Evolutionary conservation across 148 eudicot species (phyloP), one percentile per base, ranked within the genome.

Genomic region (Spergularia bocconei): DNA sequence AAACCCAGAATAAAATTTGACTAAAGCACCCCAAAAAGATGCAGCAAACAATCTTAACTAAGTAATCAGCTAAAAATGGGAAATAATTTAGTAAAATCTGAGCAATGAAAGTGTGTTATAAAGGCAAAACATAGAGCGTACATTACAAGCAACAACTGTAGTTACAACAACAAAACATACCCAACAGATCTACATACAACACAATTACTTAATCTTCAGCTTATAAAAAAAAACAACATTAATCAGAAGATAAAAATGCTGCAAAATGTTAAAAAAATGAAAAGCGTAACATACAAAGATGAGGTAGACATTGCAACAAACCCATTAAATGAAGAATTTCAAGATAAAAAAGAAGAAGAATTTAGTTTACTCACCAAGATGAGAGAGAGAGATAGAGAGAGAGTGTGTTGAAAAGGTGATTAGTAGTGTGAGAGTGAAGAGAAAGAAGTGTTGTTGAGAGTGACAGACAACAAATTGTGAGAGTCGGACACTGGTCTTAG

Each of bases 251-350:
- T 17, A 48, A 51, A 19, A 51, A 21, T 23, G 9, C 39, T 12
- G 47, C 11, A 20, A 20, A 17, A 33, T 64, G 50, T 16, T 38
- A 39, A 14, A 36, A 7, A 25, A 62, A 63, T 11, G 33, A 64
- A 64, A 17, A 5, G 52, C 33, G 55, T 67, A 67, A 67, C 58
- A 12, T n/a, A 51, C 41, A 69, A 23, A 25, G 8, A 16, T 69
- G 72, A 69, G 57, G 39, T 69, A 69, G 72, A 69, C 72, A 69
- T 25, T 50, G 72, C 38, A 69, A 69, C 59, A 67, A 67, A 47
- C 56, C 14, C 36, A 52, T 39, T 39, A 65, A 16, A 15, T 15
- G 66, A 13, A 62, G 16, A 62, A 16, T 3, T 8, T 39, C 4
- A 65, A 65, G 11, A 17, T 0, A 65, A 9, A 16, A 23, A 11